phyloP scores from a whole-genome alignment of 257 asterid genomes.

The Rehmannia glutinosa region DNA sequence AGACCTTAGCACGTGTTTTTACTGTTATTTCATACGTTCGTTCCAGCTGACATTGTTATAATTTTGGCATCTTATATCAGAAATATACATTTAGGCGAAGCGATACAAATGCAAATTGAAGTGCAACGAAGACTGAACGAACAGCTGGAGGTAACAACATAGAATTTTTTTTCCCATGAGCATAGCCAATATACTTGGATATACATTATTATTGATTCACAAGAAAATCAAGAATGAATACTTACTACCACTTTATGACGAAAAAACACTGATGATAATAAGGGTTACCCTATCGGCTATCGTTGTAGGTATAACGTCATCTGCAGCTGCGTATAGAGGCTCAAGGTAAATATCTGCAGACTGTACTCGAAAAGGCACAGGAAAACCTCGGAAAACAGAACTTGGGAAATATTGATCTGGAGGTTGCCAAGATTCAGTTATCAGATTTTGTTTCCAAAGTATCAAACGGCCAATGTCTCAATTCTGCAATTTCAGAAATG shows the following conservation, averaged over 20 bases:
- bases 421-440: constrained; percentile 77
- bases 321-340: constrained; percentile 82
- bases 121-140: constrained; percentile 79
- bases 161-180: not conserved
- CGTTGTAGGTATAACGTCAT: constrained; percentile 76
- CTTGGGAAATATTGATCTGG: constrained; percentile 57
- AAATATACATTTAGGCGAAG: constrained; percentile 60
- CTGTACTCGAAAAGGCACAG: constrained; percentile 91
- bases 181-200: too few species aligned
- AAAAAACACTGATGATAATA: not conserved
- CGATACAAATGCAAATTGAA: constrained; percentile 84
- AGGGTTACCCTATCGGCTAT: constrained; percentile 22
- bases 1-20: constrained; percentile 3
- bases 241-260: not conserved
- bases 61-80: constrained; percentile 38
- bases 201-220: not conserved
- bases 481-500: constrained; percentile 57
- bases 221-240: not conserved
- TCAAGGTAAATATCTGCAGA: constrained; percentile 79
- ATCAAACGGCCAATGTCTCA: constrained; percentile 64
- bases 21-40: not conserved
- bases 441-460: constrained; percentile 76
- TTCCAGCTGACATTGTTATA: constrained; percentile 14
- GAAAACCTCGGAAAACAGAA: constrained; percentile 79
- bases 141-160: constrained; percentile 72